Percentiles rank a stretch among this genome's conserved stretches.
phyloP scores from a whole-genome alignment of 768 basidiomycete genomes.

The Lactifluus rugatus region DNA sequence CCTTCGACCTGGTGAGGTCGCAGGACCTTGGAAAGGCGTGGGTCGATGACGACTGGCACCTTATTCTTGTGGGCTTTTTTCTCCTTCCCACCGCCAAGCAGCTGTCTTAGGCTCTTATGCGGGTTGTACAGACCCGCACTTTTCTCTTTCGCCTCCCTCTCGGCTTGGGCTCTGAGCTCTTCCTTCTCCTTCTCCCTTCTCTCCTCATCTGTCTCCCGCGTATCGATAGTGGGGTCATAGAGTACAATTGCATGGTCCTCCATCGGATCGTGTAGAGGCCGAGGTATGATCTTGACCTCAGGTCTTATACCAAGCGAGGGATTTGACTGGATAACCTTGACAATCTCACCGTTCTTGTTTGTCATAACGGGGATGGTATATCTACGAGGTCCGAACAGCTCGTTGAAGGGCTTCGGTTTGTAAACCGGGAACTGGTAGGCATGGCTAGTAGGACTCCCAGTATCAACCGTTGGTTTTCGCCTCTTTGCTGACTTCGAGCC shows the following conservation, averaged over 20 bases:
- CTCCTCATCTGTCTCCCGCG: constrained; percentile 84
- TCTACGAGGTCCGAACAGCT: constrained; percentile 37
- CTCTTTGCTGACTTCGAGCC: constrained; percentile 43
- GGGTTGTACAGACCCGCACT: constrained; percentile 73
- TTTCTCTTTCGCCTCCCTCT: constrained; percentile 58
- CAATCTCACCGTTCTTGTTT: constrained; percentile 54
- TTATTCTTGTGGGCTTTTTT: constrained; percentile 61
- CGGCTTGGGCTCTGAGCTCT: constrained; percentile 54
- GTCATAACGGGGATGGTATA: constrained; percentile 83
- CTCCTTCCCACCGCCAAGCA: constrained; percentile 63
- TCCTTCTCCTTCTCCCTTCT: constrained; percentile 62
- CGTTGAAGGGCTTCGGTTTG: constrained; percentile 68
- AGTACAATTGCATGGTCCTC: constrained; percentile 95
- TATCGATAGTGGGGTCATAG: constrained; percentile 94
- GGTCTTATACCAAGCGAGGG: constrained; percentile 80
- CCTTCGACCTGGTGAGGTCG: constrained; percentile 98
- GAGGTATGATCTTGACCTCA: constrained; percentile 67
- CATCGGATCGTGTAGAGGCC: constrained; percentile 97
- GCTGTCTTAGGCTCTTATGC: constrained; percentile 79
- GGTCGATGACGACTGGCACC: constrained; percentile 96
- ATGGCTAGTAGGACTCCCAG: constrained; percentile 46
- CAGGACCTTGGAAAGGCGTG: constrained; percentile 73
- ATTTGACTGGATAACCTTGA: constrained; percentile 50
- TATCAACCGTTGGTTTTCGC: constrained; percentile 53
- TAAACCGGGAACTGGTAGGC: constrained; percentile 70